A percentile compares a stretch with the other conserved stretches of the same genome.
phyloP scores from a whole-genome alignment of 2,329 filamentous ascomycete genomes.

The Gaeumannomyces tritici region DNA sequence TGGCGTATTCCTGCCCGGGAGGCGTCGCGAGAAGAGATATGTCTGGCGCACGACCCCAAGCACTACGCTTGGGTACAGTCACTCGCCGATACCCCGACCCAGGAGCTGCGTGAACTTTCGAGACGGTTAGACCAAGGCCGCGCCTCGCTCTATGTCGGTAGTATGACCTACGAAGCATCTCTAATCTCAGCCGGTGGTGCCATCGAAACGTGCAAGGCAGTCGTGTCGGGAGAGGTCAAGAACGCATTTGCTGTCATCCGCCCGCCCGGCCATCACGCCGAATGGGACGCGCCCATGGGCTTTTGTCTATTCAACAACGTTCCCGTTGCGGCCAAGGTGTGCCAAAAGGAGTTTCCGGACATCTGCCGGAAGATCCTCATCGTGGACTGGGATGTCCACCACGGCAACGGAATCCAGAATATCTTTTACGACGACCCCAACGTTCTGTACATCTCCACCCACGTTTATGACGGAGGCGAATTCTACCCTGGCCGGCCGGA shows the following conservation, averaged over 20 bases:
- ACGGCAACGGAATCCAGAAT: constrained; percentile 89
- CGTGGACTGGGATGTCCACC: constrained; percentile 79
- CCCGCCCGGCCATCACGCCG: constrained; percentile 91
- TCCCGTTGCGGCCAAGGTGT: constrained; percentile 80
- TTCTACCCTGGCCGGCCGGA: constrained; percentile 74
- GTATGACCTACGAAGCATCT: constrained; percentile 71
- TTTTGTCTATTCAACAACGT: constrained; percentile 99
- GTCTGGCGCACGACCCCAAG: constrained; percentile 63
- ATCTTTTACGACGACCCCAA: constrained; percentile 94
- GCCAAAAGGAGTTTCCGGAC: constrained; percentile 71
- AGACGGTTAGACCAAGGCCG: constrained; percentile 50
- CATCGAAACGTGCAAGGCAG: constrained; percentile 91
- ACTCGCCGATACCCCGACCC: constrained; percentile 42
- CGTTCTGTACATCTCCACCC: constrained; percentile 88
- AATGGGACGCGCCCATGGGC: constrained; percentile 75
- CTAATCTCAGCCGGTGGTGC: constrained; percentile 82
- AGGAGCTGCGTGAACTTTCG: constrained; percentile 61
- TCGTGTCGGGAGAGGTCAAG: constrained; percentile 73
- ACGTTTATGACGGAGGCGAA: constrained; percentile 72
- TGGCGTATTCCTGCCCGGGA: constrained; percentile 70
- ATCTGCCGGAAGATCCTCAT: constrained; percentile 83
- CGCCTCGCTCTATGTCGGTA: constrained; percentile 76
- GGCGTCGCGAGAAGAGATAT: constrained; percentile 72
- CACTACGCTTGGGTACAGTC: constrained; percentile 72
- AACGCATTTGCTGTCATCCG: constrained; percentile 94